Evolutionary conservation across 257 asterid genomes (phyloP).

Genomic region (Voacanga thouarsii): DNA sequence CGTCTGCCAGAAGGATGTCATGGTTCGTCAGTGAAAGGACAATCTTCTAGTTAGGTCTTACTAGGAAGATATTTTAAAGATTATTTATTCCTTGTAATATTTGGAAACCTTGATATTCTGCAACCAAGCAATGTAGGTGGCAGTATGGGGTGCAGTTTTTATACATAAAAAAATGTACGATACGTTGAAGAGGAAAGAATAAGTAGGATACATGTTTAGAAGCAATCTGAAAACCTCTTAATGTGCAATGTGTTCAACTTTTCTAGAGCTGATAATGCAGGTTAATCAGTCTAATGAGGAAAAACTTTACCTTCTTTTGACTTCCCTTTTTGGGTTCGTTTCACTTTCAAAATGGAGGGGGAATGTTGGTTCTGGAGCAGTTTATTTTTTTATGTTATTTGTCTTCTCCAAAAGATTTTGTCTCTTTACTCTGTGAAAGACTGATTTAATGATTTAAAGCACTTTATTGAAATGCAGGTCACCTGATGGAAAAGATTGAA

Average conservation of each 20-base stretch:
- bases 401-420: neutral
- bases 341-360: too few species aligned
- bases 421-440: neutral
- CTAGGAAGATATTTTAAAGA: neutral
- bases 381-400: too few species aligned
- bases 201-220: neutral
- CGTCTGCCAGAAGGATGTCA: neutral
- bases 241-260: neutral
- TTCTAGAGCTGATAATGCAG: neutral
- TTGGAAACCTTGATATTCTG: neutral
- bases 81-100: neutral
- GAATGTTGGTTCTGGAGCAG: too few species aligned
- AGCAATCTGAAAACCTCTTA: neutral
- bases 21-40: neutral
- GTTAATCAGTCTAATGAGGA: neutral
- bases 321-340: too few species aligned
- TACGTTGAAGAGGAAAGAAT: neutral
- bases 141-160: neutral
- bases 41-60: neutral
- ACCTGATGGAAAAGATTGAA: slow-evolving; percentile 85
- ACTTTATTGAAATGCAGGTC: slow-evolving; percentile 49
- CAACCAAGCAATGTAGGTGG: too few species aligned
- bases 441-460: neutral
- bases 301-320: too few species aligned
- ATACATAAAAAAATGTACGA: too few species aligned